These are phyloP conservation scores for Cochlearia excelsa DNA, from an alignment of 345 rosid species.

Conservation along the genomic window DNA sequence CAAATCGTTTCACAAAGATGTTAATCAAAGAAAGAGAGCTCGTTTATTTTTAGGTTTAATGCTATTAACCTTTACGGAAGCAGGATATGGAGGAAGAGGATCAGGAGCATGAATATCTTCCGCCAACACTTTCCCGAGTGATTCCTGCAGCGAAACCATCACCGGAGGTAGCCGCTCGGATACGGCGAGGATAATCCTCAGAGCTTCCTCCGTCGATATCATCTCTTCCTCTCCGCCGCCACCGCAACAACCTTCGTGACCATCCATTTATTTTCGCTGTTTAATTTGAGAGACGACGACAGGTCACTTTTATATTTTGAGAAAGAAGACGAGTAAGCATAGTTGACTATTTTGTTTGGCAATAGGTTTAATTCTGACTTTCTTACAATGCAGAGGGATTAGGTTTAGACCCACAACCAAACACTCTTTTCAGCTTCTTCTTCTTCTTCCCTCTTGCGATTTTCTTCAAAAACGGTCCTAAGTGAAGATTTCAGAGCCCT, in stretches of 20 bases:
- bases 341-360: slow-evolving; percentile 20
- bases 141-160: slow-evolving; percentile 52
- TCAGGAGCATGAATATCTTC: slow-evolving; percentile 80
- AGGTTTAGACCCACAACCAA: slow-evolving; percentile 18
- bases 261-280: slow-evolving; percentile 26
- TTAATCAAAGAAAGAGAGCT: neutral
- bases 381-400: neutral
- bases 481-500: too few species aligned
- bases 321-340: neutral
- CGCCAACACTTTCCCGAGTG: slow-evolving; percentile 78
- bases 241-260: slow-evolving; percentile 24
- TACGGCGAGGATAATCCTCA: slow-evolving; percentile 50
- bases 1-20: neutral
- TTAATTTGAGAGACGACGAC: slow-evolving; percentile 3
- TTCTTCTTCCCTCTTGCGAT: too few species aligned
- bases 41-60: neutral
- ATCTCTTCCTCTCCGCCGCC: slow-evolving; percentile 35
- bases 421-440: neutral
- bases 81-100: slow-evolving; percentile 94
- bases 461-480: too few species aligned
- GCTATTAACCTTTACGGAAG: slow-evolving; percentile 70
- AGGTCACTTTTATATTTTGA: neutral
- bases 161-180: slow-evolving; percentile 60
- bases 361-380: neutral
- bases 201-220: slow-evolving; percentile 66